A percentile compares a stretch with the other conserved stretches of the same genome.
Evolutionary conservation across 2,329 filamentous ascomycete genomes (phyloP).

Genomic region (Aspergillus novoparasiticus): DNA sequence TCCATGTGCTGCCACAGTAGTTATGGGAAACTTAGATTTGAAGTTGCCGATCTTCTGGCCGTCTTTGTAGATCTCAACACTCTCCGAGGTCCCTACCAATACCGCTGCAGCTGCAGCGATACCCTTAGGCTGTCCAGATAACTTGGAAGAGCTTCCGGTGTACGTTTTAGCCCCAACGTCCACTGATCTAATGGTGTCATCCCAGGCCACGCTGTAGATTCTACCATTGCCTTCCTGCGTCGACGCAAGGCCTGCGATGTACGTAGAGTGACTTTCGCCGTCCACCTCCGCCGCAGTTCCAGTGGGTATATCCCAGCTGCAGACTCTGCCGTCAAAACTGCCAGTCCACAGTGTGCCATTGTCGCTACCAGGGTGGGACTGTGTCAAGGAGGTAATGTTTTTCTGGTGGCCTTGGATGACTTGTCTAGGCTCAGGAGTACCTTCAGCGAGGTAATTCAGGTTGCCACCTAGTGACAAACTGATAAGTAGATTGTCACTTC

Average conservation of each 20-base stretch:
- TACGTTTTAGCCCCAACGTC: slow-evolving; percentile 77
- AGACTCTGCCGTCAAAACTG: slow-evolving; percentile 86
- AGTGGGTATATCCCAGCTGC: slow-evolving; percentile 75
- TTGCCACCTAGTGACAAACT: slow-evolving; percentile 86
- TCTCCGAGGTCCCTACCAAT: slow-evolving; percentile 62
- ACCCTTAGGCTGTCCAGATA: slow-evolving; percentile 80
- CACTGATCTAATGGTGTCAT: slow-evolving; percentile 81
- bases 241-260: slow-evolving; percentile 74
- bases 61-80: slow-evolving; percentile 62
- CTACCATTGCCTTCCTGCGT: slow-evolving; percentile 54
- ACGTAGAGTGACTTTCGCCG: slow-evolving; percentile 81
- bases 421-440: slow-evolving; percentile 67
- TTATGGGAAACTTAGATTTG: slow-evolving; percentile 65
- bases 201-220: slow-evolving; percentile 90
- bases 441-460: slow-evolving; percentile 82
- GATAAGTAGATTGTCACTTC: slow-evolving; percentile 84
- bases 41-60: slow-evolving; percentile 62
- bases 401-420: slow-evolving; percentile 88
- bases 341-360: slow-evolving; percentile 77
- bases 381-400: slow-evolving; percentile 76
- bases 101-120: slow-evolving; percentile 59
- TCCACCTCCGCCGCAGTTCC: slow-evolving; percentile 73
- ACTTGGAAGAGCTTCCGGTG: slow-evolving; percentile 66
- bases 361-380: slow-evolving; percentile 51
- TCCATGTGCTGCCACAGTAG: slow-evolving; percentile 70